Base-by-base conservation (phyloP, 257 asterid species). In the Scutellaria baicalensis region DNA sequence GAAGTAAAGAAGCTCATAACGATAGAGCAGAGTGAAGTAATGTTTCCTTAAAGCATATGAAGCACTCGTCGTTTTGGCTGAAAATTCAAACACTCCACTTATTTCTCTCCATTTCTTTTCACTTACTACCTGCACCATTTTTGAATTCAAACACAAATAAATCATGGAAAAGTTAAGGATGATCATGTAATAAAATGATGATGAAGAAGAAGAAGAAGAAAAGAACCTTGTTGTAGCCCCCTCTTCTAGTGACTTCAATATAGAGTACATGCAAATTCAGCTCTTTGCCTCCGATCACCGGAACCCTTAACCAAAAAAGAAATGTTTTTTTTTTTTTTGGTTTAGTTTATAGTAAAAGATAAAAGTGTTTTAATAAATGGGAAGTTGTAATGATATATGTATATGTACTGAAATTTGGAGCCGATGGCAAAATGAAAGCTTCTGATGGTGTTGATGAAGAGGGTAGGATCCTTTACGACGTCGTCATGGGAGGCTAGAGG, bases 101-200 rank as follows among this genome's bases (percentile, higher is more conserved):
- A 93, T 78, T 69, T 90, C 96, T 74, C 90, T 83, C 98, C 97
- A 93, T 75, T 85, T 93, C 31, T 88, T 90, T 13, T 82, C 83
- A 0, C 35, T 36, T 5, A 86, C 95, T 1, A 92, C 97, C 97
- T 91, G 59, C n/a, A 17, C 13, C n/a, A n/a, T 1, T 16, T 4
- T 16, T 31, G 1, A 10, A 16, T 9, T 21, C 0, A 4, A 49
- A 49, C 27, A 5, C 56, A 0, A 8, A 52, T 54, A 27, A 9
- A 7, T 6, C 1, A 50, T 49, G 16, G n/a, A n/a, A n/a, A n/a
- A 2, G 4, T 27, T 27, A n/a, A n/a, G n/a, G 33, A 27, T 27
- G 33, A 27, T 27, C 33, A 27, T 17, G 11, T 4, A 5, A 12
- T 6, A 6, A 11, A 27, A 60, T 0, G 4, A 8, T 8, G 3